Conservation (phyloP, 345 rosid genomes). For the Clarkia xantiana region DNA sequence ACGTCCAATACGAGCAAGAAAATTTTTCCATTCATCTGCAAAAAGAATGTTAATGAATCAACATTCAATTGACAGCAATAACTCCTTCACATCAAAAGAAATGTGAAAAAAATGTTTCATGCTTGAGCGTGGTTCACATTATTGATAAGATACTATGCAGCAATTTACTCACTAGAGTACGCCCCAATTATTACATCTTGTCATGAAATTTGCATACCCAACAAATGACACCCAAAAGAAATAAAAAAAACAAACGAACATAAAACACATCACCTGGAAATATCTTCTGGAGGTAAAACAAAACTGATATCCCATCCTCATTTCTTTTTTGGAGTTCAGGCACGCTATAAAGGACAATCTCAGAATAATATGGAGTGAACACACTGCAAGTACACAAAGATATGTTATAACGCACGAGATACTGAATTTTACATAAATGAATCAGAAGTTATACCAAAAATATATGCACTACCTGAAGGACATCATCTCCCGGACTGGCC, state of each 20-base stretch:
- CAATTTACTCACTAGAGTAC: too few species aligned
- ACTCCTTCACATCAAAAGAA: neutral
- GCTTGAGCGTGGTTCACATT: too few species aligned
- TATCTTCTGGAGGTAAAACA: slow-evolving; percentile 98
- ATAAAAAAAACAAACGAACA: neutral
- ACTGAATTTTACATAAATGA: slow-evolving; percentile 1
- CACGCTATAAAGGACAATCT: slow-evolving; percentile 89
- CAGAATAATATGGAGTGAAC: slow-evolving; percentile 96
- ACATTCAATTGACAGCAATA: neutral
- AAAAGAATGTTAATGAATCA: slow-evolving; percentile 9
- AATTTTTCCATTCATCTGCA: slow-evolving; percentile 96
- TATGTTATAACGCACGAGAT: slow-evolving; percentile 7
- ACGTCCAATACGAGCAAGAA: slow-evolving; percentile 93
- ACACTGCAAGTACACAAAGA: slow-evolving; percentile 40
- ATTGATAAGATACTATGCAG: too few species aligned
- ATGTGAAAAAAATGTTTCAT: too few species aligned
- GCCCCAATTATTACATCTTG: too few species aligned
- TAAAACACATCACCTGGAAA: slow-evolving; percentile 53
- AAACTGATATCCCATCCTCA: slow-evolving; percentile 89
- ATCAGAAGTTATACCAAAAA: slow-evolving; percentile 1
- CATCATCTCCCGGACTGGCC: slow-evolving; percentile 62
- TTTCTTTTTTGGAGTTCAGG: slow-evolving; percentile 73
- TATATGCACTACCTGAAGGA: slow-evolving; percentile 54
- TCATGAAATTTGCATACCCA: too few species aligned
- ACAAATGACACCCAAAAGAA: too few species aligned